These are phyloP conservation scores for Zymoseptoria tritici DNA, from an alignment of 2,329 filamentous ascomycete genomes.

Conservation along the genomic window DNA sequence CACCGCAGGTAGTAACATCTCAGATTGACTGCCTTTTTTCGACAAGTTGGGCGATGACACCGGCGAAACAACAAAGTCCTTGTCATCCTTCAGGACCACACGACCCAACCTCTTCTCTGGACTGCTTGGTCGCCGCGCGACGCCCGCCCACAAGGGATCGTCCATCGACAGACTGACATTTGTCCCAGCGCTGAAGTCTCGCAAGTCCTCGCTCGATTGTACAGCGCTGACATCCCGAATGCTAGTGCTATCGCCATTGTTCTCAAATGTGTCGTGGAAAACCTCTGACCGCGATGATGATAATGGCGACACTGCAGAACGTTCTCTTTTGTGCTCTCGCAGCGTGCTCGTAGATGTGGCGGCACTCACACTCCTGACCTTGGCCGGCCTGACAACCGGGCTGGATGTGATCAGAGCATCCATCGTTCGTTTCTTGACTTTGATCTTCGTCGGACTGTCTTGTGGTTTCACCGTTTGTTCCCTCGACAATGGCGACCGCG, in stretches of 20 bases:
- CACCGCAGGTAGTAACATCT: slow-evolving; percentile 28
- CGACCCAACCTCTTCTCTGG: slow-evolving; percentile 19
- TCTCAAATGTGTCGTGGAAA: slow-evolving; percentile 2
- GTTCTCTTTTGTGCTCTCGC: slow-evolving; percentile 13
- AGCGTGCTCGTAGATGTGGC: slow-evolving; percentile 16
- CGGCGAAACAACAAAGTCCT: slow-evolving; percentile 1
- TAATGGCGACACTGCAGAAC: slow-evolving; percentile 20
- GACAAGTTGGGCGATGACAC: slow-evolving; percentile 1
- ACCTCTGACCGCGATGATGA: slow-evolving; percentile 1
- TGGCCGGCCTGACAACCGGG: background rate
- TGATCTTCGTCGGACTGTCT: slow-evolving; percentile 34
- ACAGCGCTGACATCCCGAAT: slow-evolving; percentile 19
- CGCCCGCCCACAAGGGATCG: slow-evolving; percentile 21
- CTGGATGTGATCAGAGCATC: slow-evolving; percentile 9
- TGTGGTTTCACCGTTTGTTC: slow-evolving; percentile 43
- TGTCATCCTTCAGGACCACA: slow-evolving; percentile 11
- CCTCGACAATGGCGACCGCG: slow-evolving; percentile 18
- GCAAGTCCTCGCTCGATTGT: slow-evolving; percentile 11
- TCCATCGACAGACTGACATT: slow-evolving; percentile 17
- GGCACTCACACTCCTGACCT: background rate
- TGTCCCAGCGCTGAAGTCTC: slow-evolving; percentile 21
- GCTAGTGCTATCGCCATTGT: slow-evolving; percentile 23
- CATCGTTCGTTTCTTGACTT: slow-evolving; percentile 28
- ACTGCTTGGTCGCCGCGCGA: slow-evolving; percentile 16
- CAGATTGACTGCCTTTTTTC: slow-evolving; percentile 11